These are phyloP conservation scores for Diutina mesorugosa DNA, from an alignment of 1,139 yeast genomes.

Conservation along the genomic window DNA sequence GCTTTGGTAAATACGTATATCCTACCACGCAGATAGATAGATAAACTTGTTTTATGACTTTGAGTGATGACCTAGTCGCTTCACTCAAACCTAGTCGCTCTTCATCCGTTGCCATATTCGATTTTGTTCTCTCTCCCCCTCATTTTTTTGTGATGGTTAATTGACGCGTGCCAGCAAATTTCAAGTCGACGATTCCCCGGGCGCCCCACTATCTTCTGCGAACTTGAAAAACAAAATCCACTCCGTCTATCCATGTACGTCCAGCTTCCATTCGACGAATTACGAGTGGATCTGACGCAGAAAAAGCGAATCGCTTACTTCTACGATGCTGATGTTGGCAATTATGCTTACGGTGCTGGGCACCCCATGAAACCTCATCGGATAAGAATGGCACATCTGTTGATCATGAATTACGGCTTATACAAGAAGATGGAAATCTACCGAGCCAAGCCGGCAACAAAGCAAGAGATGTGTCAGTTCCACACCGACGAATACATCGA, in stretches of 20 bases:
- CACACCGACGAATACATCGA: constrained; percentile 97
- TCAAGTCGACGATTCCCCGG: background rate
- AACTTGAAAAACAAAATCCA: background rate
- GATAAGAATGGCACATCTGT: constrained; percentile 95
- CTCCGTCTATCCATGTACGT: constrained; percentile 16
- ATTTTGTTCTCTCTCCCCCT: too few species aligned
- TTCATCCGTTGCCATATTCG: too few species aligned
- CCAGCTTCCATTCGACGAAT: constrained; percentile 34
- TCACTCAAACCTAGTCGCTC: too few species aligned
- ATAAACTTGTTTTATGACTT: too few species aligned
- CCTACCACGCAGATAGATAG: too few species aligned
- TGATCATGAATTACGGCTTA: constrained; percentile 93
- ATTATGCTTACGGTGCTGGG: constrained; percentile 95
- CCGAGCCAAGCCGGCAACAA: constrained; percentile 94
- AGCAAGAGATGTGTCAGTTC: constrained; percentile 97
- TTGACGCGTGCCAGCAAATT: background rate
- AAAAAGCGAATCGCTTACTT: constrained; percentile 35
- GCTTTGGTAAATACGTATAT: background rate
- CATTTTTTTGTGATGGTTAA: background rate
- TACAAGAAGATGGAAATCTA: constrained; percentile 96
- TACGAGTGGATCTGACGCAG: constrained; percentile 26
- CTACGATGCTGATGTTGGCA: constrained; percentile 76
- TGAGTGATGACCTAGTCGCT: too few species aligned
- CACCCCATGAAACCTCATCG: constrained; percentile 99
- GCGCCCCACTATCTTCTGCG: background rate